Evolutionary conservation across 2,329 filamentous ascomycete species (phyloP), one percentile per base, ranked within the genome.

Genomic region (Colletotrichum nymphaeae): DNA sequence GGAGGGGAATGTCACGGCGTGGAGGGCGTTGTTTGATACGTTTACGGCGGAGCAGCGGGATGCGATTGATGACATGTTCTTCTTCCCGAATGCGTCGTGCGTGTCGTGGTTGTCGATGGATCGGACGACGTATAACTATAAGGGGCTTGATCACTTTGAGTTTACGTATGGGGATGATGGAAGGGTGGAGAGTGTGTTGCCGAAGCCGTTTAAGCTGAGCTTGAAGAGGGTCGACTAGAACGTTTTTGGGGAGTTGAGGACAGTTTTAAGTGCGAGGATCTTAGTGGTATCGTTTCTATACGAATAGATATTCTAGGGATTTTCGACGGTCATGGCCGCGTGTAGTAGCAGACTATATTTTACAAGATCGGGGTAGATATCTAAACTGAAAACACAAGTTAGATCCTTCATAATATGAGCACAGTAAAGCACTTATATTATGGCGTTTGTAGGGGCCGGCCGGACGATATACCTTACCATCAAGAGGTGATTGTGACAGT

Each of bases 21-120:
- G 83, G 83, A 76, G 82, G 19, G 80, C 80, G 0, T 75, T 82
- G 0, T 78, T 82, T 32, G 78, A 83, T 63, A 70, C 59, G 19
- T 74, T 22, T 0, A 76, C 77, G 3, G 67, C 75, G 0, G 74
- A 77, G 11, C 19, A 69, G 3, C 67, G 77, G 2, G 75, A 74
- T 1, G 35, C 4, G 59, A 69, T 78, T 9, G 78, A 82, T 0
- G 74, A 55, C 6, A 11, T 69, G 11, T 56, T 82, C 3, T 80
- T 81, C 71, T 80, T 77, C 66, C 75, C 75, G 26, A 73, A 81
- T 9, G 78, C 76, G 1, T 73, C 75, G 12, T 84, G 82, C 53
- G 63, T 79, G 49, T 78, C 80, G 0, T 84, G 81, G 81, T 75
- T 77, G 7, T 63, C 69, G 63, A 74, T 80, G 56, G 82, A 84